Evolutionary conservation across 1,139 yeast species (phyloP).

Genomic region (Geotrichum carabidarum): DNA sequence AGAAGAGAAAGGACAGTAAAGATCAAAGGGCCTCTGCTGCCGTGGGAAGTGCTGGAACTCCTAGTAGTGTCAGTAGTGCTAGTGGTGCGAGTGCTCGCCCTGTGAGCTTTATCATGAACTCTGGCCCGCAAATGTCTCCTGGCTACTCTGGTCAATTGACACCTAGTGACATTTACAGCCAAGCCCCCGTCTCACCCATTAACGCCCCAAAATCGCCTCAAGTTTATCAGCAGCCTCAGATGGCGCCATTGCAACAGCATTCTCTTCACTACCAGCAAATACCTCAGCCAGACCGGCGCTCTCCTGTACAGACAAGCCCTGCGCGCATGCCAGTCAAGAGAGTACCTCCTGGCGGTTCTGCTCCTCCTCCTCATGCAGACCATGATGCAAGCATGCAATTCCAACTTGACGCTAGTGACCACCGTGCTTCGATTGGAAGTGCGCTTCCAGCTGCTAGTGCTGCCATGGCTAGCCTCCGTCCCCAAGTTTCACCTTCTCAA

Average conservation of each 20-base stretch:
- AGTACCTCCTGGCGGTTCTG: slow-evolving; percentile 13
- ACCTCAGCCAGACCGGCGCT: neutral
- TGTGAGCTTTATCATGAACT: slow-evolving; percentile 7
- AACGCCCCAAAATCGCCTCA: slow-evolving; percentile 3
- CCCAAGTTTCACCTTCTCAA: slow-evolving; percentile 21
- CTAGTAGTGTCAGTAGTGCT: too few relatives aligned
- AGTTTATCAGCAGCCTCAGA: neutral
- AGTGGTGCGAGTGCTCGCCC: slow-evolving; percentile 19
- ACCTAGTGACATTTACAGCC: slow-evolving; percentile 2
- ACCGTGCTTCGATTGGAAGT: slow-evolving; percentile 19
- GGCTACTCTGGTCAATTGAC: slow-evolving; percentile 9
- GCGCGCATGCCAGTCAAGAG: slow-evolving; percentile 17
- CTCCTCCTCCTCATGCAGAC: slow-evolving; percentile 6
- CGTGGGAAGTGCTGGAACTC: too few relatives aligned
- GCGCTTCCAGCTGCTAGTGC: slow-evolving; percentile 16
- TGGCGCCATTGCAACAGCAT: slow-evolving; percentile 9
- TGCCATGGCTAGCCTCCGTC: slow-evolving; percentile 9
- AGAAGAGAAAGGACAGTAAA: slow-evolving; percentile 40
- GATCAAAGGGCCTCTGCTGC: too few relatives aligned
- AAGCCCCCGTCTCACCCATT: neutral
- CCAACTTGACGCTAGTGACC: slow-evolving; percentile 7
- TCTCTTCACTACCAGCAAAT: slow-evolving; percentile 11
- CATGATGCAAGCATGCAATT: neutral
- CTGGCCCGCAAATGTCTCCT: neutral
- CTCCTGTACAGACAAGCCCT: neutral